Base-by-base conservation (phyloP, 805 yeast genomes). In the Saturnispora saitoi region DNA sequence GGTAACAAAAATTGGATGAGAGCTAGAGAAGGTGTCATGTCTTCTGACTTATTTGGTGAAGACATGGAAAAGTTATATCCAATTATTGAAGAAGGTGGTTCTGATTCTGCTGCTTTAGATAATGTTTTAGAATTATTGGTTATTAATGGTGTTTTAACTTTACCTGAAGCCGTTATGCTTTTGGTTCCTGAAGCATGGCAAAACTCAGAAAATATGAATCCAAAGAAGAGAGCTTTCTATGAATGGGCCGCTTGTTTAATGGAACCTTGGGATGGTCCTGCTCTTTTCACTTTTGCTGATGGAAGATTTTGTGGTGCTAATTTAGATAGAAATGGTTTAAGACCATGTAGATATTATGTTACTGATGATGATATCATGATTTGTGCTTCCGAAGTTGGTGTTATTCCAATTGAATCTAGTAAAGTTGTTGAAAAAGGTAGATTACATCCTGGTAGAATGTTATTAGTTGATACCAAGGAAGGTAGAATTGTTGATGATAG, bases 201-300 rank as follows among this genome's bases (percentile, higher is more conserved):
- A 68, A 85, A 86, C 64, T 93, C 90, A 68, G 67, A 68, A 48
- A 67, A 76, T 54, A 89, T 91, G 85, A 96, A 91, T 66, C 87
- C 95, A 48, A 83, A 85, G 66, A 86, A 90, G 71, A 81, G 77
- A 59, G 97, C 98, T 0, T 91, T 95, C 69, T 91, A 91, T 70
- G 97, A 93, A 67, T 91, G 98, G 98, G 98, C 97, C 43, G 96
- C 98, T 11, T 89, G 97, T 70, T 71, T 91, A 56, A 93, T 93
- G 96, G 99, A 91, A 71, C 98, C 98, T 8, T 91, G 99, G 99
- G 99, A 91, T 70, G 99, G 99, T 56, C 99, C 99, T 17, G 98
- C 98, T 32, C 72, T 93, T 57, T 86, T 91, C 72, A 89, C 95
- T 29, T 93, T 91, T 67, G 91, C 97, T 32, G 98, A 91, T 68